phyloP scores from a whole-genome alignment of 768 basidiomycete species.

The Crassisporium funariophilum region DNA sequence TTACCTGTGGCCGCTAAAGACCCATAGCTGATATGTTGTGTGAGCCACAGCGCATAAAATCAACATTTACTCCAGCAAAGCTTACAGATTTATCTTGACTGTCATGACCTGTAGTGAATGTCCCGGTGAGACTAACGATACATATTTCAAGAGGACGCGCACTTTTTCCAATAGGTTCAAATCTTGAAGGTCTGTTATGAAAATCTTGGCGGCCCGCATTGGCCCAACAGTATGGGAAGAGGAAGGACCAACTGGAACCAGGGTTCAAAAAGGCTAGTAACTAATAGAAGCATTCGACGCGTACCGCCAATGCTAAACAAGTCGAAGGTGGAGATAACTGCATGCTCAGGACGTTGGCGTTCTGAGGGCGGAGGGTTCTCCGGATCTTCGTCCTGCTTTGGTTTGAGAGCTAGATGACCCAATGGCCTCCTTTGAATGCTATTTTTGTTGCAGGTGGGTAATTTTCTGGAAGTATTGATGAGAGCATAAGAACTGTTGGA shows the following conservation, averaged over 20 bases:
- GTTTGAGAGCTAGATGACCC: constrained; percentile 12
- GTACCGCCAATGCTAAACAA: constrained; percentile 88
- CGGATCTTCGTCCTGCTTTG: constrained; percentile 7
- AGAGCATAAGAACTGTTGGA: no score
- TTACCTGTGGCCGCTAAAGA: constrained; percentile 90
- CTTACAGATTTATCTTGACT: constrained; percentile 84
- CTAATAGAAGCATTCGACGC: constrained; percentile 19
- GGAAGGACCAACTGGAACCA: constrained; percentile 46
- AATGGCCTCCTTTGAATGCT: constrained; percentile 2
- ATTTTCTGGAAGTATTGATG: no score
- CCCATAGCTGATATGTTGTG: constrained; percentile 64
- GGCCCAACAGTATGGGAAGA: constrained; percentile 56
- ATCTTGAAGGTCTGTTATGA: constrained; percentile 73
- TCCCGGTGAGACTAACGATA: constrained; percentile 2
- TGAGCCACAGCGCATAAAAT: constrained; percentile 1
- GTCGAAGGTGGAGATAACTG: constrained; percentile 93
- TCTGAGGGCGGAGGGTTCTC: not conserved
- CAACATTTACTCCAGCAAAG: no score
- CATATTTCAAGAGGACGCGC: constrained; percentile 5
- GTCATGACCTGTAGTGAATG: constrained; percentile 56
- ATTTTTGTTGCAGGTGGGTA: not conserved
- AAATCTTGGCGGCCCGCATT: constrained; percentile 92
- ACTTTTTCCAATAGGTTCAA: constrained; percentile 72
- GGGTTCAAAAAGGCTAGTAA: constrained; percentile 7
- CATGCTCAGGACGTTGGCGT: constrained; percentile 55